Percentiles rank a stretch among this genome's conserved stretches.
Conservation (phyloP, 208 protist species). For the Acanthamoeba castellanii region DNA sequence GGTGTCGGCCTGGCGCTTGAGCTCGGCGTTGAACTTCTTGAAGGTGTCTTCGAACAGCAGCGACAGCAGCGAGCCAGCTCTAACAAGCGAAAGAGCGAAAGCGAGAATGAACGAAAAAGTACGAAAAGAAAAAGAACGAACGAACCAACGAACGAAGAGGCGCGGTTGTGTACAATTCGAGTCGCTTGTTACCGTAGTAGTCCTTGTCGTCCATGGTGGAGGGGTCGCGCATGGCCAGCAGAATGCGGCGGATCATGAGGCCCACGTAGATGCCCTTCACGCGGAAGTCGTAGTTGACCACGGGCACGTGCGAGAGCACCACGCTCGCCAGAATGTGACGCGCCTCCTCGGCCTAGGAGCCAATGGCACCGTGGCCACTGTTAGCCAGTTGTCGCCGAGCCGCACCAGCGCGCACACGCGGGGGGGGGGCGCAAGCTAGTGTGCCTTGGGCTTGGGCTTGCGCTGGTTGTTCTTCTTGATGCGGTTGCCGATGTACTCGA, state of each 20-base stretch:
- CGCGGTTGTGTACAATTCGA: constrained; percentile 89
- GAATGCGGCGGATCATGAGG: constrained; percentile 98
- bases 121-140: neutral
- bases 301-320: constrained; percentile 95
- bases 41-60: constrained; percentile 99
- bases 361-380: neutral
- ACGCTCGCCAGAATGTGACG: constrained; percentile 89
- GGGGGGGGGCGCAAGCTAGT: neutral
- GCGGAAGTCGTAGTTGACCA: constrained; percentile 96
- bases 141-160: neutral
- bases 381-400: neutral
- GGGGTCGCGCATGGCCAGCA: constrained; percentile 94
- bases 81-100: constrained; percentile 52
- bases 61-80: constrained; percentile 97
- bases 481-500: constrained; percentile 92
- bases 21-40: constrained; percentile 97
- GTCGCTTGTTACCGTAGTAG: constrained; percentile 99
- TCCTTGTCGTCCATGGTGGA: constrained; percentile 97
- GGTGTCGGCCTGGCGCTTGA: constrained; percentile 95
- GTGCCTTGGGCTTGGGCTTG: constrained; percentile 61
- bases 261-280: constrained; percentile 98
- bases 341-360: constrained; percentile 88
- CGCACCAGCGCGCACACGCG: neutral
- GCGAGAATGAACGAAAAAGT: constrained; percentile 6
- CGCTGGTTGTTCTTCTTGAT: constrained; percentile 78